Percentiles rank a stretch among this genome's conserved stretches.
Evolutionary conservation across 345 rosid species (phyloP).

Genomic region (Noccaea bulbosa): DNA sequence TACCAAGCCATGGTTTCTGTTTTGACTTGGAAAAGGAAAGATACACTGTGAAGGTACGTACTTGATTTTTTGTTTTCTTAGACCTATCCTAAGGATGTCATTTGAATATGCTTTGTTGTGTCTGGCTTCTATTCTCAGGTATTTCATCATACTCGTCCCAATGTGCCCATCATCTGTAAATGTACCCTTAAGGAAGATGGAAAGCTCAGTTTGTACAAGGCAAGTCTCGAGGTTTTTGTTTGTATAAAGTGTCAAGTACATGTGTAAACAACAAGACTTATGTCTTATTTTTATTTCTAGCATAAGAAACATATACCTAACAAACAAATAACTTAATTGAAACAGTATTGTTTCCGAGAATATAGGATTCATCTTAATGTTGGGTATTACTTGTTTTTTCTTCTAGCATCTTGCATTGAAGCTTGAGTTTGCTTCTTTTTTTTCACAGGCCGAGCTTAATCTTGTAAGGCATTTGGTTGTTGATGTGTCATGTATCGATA

Average conservation of each 20-base stretch:
- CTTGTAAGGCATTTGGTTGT: slow-evolving; percentile 56
- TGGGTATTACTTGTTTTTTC: neutral
- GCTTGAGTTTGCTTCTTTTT: slow-evolving; percentile 8
- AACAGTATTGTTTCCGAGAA: neutral
- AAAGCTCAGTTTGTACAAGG: slow-evolving; percentile 59
- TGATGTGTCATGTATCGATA: slow-evolving; percentile 65
- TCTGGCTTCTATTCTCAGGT: slow-evolving; percentile 45
- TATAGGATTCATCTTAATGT: neutral
- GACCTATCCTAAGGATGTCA: slow-evolving; percentile 37
- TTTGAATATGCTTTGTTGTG: slow-evolving; percentile 18
- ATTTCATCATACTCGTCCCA: slow-evolving; percentile 43
- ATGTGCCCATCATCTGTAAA: slow-evolving; percentile 56
- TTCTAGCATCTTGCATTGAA: slow-evolving; percentile 5
- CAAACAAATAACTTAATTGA: neutral
- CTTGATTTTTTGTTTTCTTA: slow-evolving; percentile 38
- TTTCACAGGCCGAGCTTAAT: slow-evolving; percentile 51
- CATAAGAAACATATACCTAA: neutral
- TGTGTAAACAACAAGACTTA: neutral
- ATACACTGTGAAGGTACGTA: slow-evolving; percentile 70
- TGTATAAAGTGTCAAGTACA: neutral
- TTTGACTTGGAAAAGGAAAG: slow-evolving; percentile 51
- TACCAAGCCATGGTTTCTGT: slow-evolving; percentile 50
- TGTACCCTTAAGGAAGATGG: slow-evolving; percentile 53
- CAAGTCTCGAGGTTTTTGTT: slow-evolving; percentile 38
- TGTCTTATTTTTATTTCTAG: neutral